These are phyloP conservation scores for Agastache rugosa DNA, from an alignment of 257 asterid genomes.

Conservation along the genomic window DNA sequence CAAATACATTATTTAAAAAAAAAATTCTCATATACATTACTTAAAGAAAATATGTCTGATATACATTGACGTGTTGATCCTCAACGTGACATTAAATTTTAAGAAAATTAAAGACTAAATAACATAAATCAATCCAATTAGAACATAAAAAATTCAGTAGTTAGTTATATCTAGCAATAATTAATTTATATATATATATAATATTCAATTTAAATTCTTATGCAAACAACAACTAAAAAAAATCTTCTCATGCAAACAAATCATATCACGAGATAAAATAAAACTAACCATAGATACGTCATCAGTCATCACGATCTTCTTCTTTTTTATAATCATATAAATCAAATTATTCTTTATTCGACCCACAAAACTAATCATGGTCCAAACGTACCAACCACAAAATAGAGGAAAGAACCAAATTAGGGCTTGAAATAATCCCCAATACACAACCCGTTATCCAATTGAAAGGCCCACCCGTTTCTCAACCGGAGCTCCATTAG, in stretches of 20 bases:
- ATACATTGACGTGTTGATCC: no score
- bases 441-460: constrained; percentile 1
- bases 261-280: not conserved
- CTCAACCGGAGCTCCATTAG: constrained; percentile 18
- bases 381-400: not conserved
- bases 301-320: not conserved
- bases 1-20: no score
- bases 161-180: no score
- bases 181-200: no score
- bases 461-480: constrained; percentile 15
- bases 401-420: constrained; percentile 16
- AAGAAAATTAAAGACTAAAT: no score
- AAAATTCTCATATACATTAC: no score
- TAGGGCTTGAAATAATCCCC: constrained; percentile 32
- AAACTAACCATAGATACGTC: not conserved
- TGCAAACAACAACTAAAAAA: no score
- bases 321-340: not conserved
- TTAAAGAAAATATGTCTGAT: no score
- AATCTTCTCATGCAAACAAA: not conserved
- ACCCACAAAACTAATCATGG: constrained; percentile 2
- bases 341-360: constrained; percentile 20
- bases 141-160: no score
- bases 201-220: no score
- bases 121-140: no score
- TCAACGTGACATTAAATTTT: no score